These are phyloP conservation scores for Lasiodiplodia citricola DNA, from an alignment of 2,329 filamentous ascomycete genomes.

Conservation along the genomic window DNA sequence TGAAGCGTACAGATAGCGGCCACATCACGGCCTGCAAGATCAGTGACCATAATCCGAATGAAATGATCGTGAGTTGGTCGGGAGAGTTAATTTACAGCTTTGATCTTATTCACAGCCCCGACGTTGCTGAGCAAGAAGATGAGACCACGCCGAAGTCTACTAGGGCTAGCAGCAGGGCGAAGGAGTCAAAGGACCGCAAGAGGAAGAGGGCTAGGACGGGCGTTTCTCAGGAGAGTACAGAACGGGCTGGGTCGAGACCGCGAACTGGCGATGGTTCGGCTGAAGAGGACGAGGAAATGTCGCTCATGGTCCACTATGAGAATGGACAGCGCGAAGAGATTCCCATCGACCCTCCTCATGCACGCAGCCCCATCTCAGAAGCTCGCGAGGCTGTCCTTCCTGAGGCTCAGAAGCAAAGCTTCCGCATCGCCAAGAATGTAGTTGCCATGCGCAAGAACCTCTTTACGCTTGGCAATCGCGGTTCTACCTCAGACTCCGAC, in stretches of 20 bases:
- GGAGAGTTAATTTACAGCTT: conserved; percentile 71
- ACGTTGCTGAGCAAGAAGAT: conserved; percentile 53
- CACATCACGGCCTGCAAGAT: conserved; percentile 76
- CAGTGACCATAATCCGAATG: conserved; percentile 70
- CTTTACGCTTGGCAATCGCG: conserved; percentile 53
- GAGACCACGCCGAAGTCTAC: not conserved
- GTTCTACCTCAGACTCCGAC: conserved; percentile 32
- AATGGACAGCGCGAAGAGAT: conserved; percentile 67
- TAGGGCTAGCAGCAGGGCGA: conserved; percentile 27
- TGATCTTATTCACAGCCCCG: conserved; percentile 64
- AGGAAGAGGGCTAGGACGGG: conserved; percentile 61
- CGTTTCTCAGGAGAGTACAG: conserved; percentile 49
- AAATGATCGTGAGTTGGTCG: conserved; percentile 72
- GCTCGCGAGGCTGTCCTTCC: conserved; percentile 55
- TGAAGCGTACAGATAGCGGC: conserved; percentile 61
- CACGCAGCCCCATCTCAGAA: conserved; percentile 39
- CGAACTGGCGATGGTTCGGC: conserved; percentile 49
- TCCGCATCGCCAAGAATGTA: conserved; percentile 61
- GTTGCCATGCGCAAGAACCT: conserved; percentile 61
- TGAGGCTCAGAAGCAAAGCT: conserved; percentile 58
- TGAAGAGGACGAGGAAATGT: conserved; percentile 50
- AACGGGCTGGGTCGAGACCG: conserved; percentile 54
- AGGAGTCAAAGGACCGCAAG: conserved; percentile 53
- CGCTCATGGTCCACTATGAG: conserved; percentile 62
- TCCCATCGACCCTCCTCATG: conserved; percentile 46